Evolutionary conservation across 2,329 filamentous ascomycete genomes (phyloP), one percentile per base, ranked within the genome.

Genomic region (Apiospora malaysiana): DNA sequence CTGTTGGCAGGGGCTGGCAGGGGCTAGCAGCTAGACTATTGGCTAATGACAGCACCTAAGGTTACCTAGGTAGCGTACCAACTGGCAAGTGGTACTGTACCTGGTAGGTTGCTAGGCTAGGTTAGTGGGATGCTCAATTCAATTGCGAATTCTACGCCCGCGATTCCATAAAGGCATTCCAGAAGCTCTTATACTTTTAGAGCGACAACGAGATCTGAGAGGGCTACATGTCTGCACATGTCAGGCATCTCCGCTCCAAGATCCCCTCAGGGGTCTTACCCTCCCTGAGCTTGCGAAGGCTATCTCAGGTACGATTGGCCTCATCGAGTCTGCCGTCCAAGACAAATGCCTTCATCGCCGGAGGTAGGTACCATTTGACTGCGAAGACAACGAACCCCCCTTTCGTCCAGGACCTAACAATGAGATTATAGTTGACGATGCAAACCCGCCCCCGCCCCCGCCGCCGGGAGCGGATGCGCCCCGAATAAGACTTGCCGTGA

Each of bases 401-500:
- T 63, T 40, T 7, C 6, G 18, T 21, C 1, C 56, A 40, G 10
- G 32, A n/a, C 56, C 40, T 40, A 63, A 10, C 18, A 23, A n/a
- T n/a, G 27, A 40, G 18, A 21, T 40, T 40, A 63, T 23, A 63
- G 56, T 63, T 8, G 56, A 63, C 27, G 56, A 63, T 12, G 27
- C 27, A 16, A 21, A 21, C 9, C 32, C 56, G 12, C 56, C 49
- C 9, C 32, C 56, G 12, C 56, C 49, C 6, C 32, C 65, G 21
- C 23, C 40, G 37, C 63, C 37, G 6, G n/a, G 25, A n/a, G 16
- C 56, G 21, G 21, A 40, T 12, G 43, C 9, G 18, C 23, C 40
- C 12, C 65, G 25, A 7, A 85, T 87, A 72, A 80, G 79, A 43
- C 82, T 93, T 68, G 90, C 91, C 5, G 84, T 94, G 69, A 95